Evolutionary conservation across 2,329 filamentous ascomycete genomes (phyloP), one percentile per base, ranked within the genome.

Genomic region (Apiospora malaysiana): DNA sequence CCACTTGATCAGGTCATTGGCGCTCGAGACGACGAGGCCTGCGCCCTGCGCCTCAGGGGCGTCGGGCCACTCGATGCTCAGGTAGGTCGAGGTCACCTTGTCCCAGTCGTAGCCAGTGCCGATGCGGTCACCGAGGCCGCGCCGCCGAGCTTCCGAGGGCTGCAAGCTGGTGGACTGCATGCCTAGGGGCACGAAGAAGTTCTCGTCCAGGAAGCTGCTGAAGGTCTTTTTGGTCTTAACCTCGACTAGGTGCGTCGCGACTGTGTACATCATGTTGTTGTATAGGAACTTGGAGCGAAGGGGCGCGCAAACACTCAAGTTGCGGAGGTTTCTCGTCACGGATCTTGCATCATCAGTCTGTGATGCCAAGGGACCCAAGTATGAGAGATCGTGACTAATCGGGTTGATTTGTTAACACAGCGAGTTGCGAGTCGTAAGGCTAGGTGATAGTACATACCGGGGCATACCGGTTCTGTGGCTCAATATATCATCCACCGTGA

Each of bases 201-300:
- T 71, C 23, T 74, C 69, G 37, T 76, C 71, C 0, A 77, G 72
- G 56, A 76, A 77, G 25, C 75, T 72, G 2, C 71, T 67, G 65
- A 77, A 78, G 4, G 23, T 32, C 2, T 73, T 71, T 9, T 69
- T 46, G 42, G 70, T 74, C 63, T 77, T 75, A 21, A 70, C 70
- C 25, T 76, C 75, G n/a, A 77, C 68, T 0, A 77, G 70, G 27
- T 77, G 72, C 4, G 74, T 72, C 5, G 74, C 75, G 1, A 72
- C 76, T 2, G 73, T 75, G 47, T 72, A 78, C 75, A 77, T 77
- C 23, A 76, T 72, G 70, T 78, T 76, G 51, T 68, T 72, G 37
- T 77, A 77, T 23, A 72, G 56, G 27, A 71, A 72, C 43, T 68
- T 74, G 21, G 73, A 66, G 14, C 77, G 75, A 10, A 76, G 8